Evolutionary conservation across 129 eudicot species (phyloP), one percentile per base, ranked within the genome.

Genomic region (Flaveria sonorensis): DNA sequence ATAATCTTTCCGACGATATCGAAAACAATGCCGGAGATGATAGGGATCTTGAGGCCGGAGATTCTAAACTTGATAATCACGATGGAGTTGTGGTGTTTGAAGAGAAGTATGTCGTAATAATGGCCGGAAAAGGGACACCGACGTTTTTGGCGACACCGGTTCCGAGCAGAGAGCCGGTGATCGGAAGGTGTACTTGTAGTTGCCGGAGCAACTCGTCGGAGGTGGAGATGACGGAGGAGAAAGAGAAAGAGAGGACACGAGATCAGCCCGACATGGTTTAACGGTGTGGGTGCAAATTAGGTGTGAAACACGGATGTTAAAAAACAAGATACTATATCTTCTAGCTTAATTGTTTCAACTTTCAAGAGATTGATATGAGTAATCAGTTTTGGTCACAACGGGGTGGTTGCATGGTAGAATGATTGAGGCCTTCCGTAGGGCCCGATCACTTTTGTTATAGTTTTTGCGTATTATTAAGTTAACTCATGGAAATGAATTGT

Each of bases 61-160:
- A 57, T 52, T 76, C 81, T 7, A 81, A 71, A 45, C 71, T 70
- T 3, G 77, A 14, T 7, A 19, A 52, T 18, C 19, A 36, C 28
- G 18, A n/a, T 10, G 62, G 70, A 39, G 5, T 74, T 65, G 74
- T 77, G 6, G 85, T 78, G 32, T 55, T 80, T 7, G 92, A 87
- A 59, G 89, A 87, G 78, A 87, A 87, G 73, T 85, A 71, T 60
- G 57, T 90, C 9, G 92, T 90, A 21, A 87, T 90, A 69, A 85
- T 87, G 96, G 92, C 92, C 2, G 96, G 96, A 1, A 77, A 90
- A 20, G 84, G 39, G 10, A 81, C 71, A 55, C 96, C 96, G 0
- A 87, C 88, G 13, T 90, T 72, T 39, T 74, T 90, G 79, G 96
- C 96, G 0, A 89, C 88, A 1, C 89, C 90, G 6, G 48, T 83